These are phyloP conservation scores for Sungouiella blattae DNA, from an alignment of 805 yeast species.

Conservation along the genomic window DNA sequence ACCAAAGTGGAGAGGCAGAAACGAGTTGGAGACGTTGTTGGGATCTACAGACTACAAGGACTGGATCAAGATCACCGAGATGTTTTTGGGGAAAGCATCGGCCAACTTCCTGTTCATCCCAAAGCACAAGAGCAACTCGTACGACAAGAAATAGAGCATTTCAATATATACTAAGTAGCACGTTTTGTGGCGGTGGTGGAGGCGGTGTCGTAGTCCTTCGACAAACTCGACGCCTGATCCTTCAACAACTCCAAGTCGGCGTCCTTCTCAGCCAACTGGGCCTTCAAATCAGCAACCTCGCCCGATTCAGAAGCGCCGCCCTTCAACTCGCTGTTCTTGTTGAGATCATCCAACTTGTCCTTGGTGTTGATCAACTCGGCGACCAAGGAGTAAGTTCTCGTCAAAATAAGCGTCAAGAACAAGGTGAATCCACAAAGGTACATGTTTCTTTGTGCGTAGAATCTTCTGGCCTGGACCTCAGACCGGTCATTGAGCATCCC, in stretches of 20 bases:
- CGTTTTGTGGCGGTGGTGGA: conserved; percentile 8
- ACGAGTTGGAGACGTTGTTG: conserved; percentile 84
- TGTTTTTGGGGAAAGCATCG: conserved; percentile 88
- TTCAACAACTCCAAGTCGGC: conserved; percentile 64
- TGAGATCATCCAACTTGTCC: conserved; percentile 49
- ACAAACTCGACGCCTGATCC: conserved; percentile 66
- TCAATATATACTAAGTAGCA: too few species aligned
- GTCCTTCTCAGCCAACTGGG: conserved; percentile 50
- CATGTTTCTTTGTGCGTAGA: conserved; percentile 95
- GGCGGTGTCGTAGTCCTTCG: conserved; percentile 57
- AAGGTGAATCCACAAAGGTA: conserved; percentile 93
- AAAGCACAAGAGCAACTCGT: conserved; percentile 92
- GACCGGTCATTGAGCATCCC: conserved; percentile 55
- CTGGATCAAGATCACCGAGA: conserved; percentile 94
- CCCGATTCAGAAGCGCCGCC: conserved; percentile 18
- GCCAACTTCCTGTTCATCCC: conserved; percentile 78
- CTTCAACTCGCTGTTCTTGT: conserved; percentile 20
- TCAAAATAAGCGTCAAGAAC: conserved; percentile 79
- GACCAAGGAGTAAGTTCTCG: conserved; percentile 79
- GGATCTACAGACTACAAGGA: conserved; percentile 84
- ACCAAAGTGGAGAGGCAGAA: conserved; percentile 88
- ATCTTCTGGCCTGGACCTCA: conserved; percentile 85
- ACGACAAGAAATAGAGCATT: conserved; percentile 16
- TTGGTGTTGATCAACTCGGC: conserved; percentile 66
- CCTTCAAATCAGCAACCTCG: conserved; percentile 46